Evolutionary conservation across 2,329 filamentous ascomycete genomes (phyloP).

Genomic region (Alternaria triticimaculans): DNA sequence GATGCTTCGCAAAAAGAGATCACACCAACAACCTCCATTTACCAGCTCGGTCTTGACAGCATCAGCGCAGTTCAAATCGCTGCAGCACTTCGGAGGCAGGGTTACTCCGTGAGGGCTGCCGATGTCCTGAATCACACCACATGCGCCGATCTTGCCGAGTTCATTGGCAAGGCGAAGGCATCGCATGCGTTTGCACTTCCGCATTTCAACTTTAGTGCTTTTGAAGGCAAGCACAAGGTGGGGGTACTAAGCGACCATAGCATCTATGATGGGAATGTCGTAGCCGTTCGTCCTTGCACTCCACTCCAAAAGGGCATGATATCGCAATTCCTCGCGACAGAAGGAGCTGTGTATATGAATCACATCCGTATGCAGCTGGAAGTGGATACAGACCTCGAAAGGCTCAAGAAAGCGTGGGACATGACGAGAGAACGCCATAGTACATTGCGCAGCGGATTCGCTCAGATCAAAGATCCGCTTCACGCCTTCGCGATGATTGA

Average conservation of each 20-base stretch:
- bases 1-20: constrained; percentile 60
- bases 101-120: constrained; percentile 66
- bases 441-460: constrained; percentile 80
- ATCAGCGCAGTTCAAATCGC: constrained; percentile 85
- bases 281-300: constrained; percentile 77
- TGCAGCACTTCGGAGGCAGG: constrained; percentile 66
- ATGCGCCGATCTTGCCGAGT: constrained; percentile 41
- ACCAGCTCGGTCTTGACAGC: constrained; percentile 88
- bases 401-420: constrained; percentile 66
- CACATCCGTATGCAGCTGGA: constrained; percentile 65
- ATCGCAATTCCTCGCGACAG: constrained; percentile 72
- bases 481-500: constrained; percentile 78
- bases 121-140: constrained; percentile 71
- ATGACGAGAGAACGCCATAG: constrained; percentile 62
- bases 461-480: constrained; percentile 64
- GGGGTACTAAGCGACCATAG: constrained; percentile 40
- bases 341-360: constrained; percentile 77
- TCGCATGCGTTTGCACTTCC: background rate
- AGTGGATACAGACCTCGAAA: constrained; percentile 44
- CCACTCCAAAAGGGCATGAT: constrained; percentile 81
- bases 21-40: constrained; percentile 72
- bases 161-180: constrained; percentile 14
- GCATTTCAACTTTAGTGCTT: constrained; percentile 57
- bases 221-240: constrained; percentile 54
- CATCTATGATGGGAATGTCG: constrained; percentile 51